Evolutionary conservation across 495 filamentous ascomycete genomes (phyloP), one percentile per base, ranked within the genome.

Genomic region (Rostrohypoxylon terebratum): DNA sequence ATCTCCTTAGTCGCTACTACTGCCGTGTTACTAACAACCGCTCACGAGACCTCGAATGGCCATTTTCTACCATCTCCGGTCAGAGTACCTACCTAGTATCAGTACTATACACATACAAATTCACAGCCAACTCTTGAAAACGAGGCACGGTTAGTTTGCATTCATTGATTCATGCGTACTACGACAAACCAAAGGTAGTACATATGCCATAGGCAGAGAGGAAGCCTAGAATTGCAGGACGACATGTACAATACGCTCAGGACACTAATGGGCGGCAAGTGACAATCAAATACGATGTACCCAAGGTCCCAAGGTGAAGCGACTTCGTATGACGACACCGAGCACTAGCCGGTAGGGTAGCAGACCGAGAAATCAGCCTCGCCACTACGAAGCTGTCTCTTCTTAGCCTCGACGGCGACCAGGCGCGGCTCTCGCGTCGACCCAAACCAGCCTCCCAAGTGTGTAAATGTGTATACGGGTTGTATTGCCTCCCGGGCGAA

Each of bases 351-450:
- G 0, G 13, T 14, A 42, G 4, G 0, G 13, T 14, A 42, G 4
- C 55, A 25, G 20, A 42, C 55, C 18, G 18, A 59, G 55, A 25
- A 59, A 13, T 59, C 34, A 59, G 55, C 55, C 55, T 59, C 20
- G 20, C 4, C 53, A 3, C 20, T 13, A 59, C 51, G 50, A 7
- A 48, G 44, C 2, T 5, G 40, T n/a, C 40, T 13, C 36, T n/a
- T n/a, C 40, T 5, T 61, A 66, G 66, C 61, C 66, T 59, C 66
- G 34, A 38, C 23, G 54, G 40, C 71, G 71, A 73, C 42, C 58
- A 66, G 50, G 66, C 42, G 54, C 50, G 34, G 58, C 42, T 45
- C 42, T 45, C 42, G 42, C 42, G 42, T 45, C 42, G 18, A 45
- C 2, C 36, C 36, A 10, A 9, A 10, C 13, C 40, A 44, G 14